Conservation (phyloP, 148 eudicot genomes). For the Amaranthus hypochondriacus region DNA sequence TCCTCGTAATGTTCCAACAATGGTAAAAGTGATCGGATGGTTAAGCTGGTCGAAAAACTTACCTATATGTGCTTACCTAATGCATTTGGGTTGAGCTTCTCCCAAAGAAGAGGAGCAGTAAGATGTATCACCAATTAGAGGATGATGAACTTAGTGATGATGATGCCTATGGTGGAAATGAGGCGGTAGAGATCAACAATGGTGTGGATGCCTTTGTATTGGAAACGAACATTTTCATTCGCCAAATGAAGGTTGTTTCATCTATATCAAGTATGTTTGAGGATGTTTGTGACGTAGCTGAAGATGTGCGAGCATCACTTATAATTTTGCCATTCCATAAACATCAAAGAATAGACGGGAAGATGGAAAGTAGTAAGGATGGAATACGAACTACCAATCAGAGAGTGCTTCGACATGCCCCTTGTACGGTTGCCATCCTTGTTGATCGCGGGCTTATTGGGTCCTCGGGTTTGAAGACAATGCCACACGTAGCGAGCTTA, state of each 20-base stretch:
- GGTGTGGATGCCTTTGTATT: constrained; percentile 50
- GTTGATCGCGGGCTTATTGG: constrained; percentile 65
- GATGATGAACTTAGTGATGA: constrained; percentile 90
- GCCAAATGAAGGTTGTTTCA: constrained; percentile 60
- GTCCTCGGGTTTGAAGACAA: constrained; percentile 33
- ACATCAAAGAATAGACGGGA: constrained; percentile 86
- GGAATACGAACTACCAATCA: constrained; percentile 76
- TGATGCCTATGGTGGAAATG: constrained; percentile 75
- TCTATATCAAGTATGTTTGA: constrained; percentile 46
- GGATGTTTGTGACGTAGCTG: constrained; percentile 67
- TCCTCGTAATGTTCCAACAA: constrained; percentile 74
- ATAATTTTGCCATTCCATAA: constrained; percentile 82
- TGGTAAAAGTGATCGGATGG: constrained; percentile 64
- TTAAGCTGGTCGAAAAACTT: constrained; percentile 55
- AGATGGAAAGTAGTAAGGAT: constrained; percentile 75
- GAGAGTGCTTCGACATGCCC: constrained; percentile 73
- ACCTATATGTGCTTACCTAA: constrained; percentile 65
- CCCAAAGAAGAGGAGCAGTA: constrained; percentile 42
- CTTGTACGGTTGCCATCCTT: constrained; percentile 73
- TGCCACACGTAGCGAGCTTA: constrained; percentile 66
- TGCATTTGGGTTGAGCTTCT: constrained; percentile 82
- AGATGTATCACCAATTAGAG: constrained; percentile 73
- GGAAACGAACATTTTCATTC: constrained; percentile 58
- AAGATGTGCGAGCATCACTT: constrained; percentile 65
- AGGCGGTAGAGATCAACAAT: constrained; percentile 73